These are phyloP conservation scores for Cucumis sativus DNA, from an alignment of 306 rosid genomes.

Conservation along the genomic window DNA sequence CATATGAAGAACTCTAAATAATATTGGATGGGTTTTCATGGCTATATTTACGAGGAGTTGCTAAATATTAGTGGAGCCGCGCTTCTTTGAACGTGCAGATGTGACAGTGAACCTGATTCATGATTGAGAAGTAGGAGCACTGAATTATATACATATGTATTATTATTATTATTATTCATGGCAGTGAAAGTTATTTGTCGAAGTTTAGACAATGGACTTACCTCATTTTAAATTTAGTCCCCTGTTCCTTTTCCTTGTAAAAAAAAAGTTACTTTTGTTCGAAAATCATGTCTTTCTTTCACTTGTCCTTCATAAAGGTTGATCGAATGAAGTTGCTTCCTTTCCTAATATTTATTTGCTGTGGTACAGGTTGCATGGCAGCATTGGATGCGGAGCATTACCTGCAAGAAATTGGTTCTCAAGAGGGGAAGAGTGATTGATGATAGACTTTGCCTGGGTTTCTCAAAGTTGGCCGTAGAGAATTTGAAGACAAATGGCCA, in stretches of 20 bases:
- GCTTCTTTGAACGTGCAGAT: background rate
- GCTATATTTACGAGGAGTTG: background rate
- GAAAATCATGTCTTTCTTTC: background rate
- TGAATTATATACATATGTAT: background rate
- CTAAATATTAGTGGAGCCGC: background rate
- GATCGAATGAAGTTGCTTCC: background rate
- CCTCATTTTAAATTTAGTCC: background rate
- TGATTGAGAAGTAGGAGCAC: background rate
- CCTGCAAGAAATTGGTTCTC: slow-evolving; percentile 59
- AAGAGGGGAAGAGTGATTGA: slow-evolving; percentile 53
- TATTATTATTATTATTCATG: background rate
- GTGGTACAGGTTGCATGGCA: slow-evolving; percentile 81
- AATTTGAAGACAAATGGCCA: background rate
- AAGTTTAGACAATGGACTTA: background rate
- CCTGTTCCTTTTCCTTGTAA: background rate
- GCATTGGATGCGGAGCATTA: slow-evolving; percentile 92
- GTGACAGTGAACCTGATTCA: background rate
- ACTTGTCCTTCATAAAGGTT: background rate
- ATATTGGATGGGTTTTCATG: background rate
- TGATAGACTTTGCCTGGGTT: slow-evolving; percentile 9
- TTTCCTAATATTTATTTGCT: background rate
- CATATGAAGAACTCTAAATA: background rate
- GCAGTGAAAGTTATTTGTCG: background rate
- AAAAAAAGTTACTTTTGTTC: background rate
- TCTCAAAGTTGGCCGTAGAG: slow-evolving; percentile 1